A percentile compares a stretch with the other conserved stretches of the same genome.
phyloP scores from a whole-genome alignment of 257 asterid genomes.

The Salvia splendens region DNA sequence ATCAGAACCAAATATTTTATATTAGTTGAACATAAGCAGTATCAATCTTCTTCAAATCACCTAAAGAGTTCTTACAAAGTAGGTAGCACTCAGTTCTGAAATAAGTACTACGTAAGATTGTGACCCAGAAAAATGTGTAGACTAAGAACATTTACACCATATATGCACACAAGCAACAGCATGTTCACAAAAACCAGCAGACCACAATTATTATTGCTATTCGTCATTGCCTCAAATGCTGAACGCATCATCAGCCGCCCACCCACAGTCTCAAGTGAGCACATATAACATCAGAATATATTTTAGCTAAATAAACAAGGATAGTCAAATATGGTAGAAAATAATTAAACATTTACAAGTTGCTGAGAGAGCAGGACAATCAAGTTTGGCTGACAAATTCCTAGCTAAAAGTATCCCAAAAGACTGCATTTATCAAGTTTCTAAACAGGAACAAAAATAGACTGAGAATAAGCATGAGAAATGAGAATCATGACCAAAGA shows the following conservation, averaged over 20 bases:
- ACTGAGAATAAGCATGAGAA: neutral
- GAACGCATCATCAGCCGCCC: neutral
- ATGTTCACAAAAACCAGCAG: constrained; percentile 14
- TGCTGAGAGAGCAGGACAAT: neutral
- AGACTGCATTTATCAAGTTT: neutral
- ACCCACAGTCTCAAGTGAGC: neutral
- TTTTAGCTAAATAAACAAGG: neutral
- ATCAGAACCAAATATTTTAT: constrained; percentile 17
- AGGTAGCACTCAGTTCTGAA: neutral
- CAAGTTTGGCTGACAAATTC: neutral
- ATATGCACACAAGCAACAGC: neutral
- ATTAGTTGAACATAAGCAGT: neutral
- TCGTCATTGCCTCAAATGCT: neutral
- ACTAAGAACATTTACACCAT: neutral
- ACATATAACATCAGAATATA: constrained; percentile 1
- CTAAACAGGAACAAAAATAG: neutral
- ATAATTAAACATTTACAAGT: neutral
- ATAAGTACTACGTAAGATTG: neutral
- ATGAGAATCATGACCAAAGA: neutral
- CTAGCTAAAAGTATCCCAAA: neutral
- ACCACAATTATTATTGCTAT: neutral
- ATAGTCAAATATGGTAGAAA: constrained; percentile 11
- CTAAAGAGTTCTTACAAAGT: neutral
- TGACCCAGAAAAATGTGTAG: neutral
- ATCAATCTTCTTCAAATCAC: neutral